Evolutionary conservation across 2,329 filamentous ascomycete species (phyloP), one percentile per base, ranked within the genome.

Genomic region (Hypoxylon sp.): DNA sequence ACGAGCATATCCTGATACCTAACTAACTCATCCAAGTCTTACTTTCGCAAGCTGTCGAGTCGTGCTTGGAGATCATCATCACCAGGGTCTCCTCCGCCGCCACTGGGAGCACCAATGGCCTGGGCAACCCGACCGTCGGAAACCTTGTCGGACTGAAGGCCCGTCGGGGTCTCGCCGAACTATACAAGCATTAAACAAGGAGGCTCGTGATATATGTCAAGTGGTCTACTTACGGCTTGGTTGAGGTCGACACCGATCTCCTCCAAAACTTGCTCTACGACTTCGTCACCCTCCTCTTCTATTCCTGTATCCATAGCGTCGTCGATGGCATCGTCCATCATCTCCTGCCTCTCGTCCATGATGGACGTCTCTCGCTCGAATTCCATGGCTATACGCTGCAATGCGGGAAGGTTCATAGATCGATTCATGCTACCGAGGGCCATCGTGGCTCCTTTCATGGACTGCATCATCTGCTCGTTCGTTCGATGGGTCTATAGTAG

Each of bases 401-500:
- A 81, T 15, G 92, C 92, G 0, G 95, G 95, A 2, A 99, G 86
- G 73, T 99, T 98, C 93, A 98, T 98, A 63, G 91, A 91, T 64
- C 90, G 85, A 76, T 99, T 99, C 95, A 99, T 99, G 78, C 90
- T 96, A 51, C 93, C 92, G 6, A 99, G 81, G 2, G 97, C 88
- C 76, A 89, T 88, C 1, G 95, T 98, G 3, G 95, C 95, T 27
- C 95, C 95, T 77, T 97, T 99, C 95, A 99, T 98, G 7, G 93
- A 95, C 76, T 97, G 92, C 93, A 97, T 97, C 95, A 99, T 99
- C 77, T 98, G 94, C 75, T 99, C 95, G 76, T 99, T 99, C 66
- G 93, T 97, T 64, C 95, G 88, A 64, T 98, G 94, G 46, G 95
- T 99, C 91, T 97, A 69, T 15, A 37, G 40, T 31, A 40, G 1